Evolutionary conservation across 768 basidiomycete species (phyloP).

Genomic region (Russula compacta): DNA sequence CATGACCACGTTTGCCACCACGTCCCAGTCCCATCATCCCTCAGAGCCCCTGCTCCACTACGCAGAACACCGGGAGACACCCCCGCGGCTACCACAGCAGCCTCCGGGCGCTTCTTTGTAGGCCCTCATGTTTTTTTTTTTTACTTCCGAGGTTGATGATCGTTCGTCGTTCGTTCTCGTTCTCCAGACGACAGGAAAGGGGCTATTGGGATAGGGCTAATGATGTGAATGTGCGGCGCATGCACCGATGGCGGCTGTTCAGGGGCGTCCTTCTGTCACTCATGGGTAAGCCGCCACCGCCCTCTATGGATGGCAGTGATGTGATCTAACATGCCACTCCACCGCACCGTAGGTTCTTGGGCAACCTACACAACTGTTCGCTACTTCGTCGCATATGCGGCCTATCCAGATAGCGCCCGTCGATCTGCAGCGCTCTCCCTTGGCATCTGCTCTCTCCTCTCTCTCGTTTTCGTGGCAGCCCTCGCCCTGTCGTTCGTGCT

Average conservation of each 20-base stretch:
- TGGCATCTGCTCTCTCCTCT: conserved; percentile 37
- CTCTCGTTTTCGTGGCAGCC: conserved; percentile 22
- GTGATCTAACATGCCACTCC: not conserved
- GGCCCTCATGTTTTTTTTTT: conserved; percentile 18
- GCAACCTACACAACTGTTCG: conserved; percentile 52
- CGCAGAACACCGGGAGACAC: conserved; percentile 30
- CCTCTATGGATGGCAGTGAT: not conserved
- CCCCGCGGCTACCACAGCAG: conserved; percentile 32
- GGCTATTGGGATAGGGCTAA: conserved; percentile 23
- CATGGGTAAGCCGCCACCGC: conserved; percentile 28
- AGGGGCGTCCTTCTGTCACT: conserved; percentile 27
- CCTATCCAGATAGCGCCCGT: conserved; percentile 34
- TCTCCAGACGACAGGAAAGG: conserved; percentile 27
- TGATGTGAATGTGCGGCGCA: conserved; percentile 23
- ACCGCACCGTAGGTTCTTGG: conserved; percentile 42
- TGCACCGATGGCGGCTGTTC: conserved; percentile 29
- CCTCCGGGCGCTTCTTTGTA: conserved; percentile 34
- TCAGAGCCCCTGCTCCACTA: conserved; percentile 28
- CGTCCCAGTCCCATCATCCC: conserved; percentile 25
- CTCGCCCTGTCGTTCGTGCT: conserved; percentile 27
- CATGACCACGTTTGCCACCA: conserved; percentile 24
- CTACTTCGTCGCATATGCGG: conserved; percentile 52
- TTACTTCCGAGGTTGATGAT: conserved; percentile 19
- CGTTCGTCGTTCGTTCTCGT: conserved; percentile 25
- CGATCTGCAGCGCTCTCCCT: conserved; percentile 39